Percentiles rank a stretch among this genome's conserved stretches.
Conservation (phyloP, 2,329 filamentous ascomycete species). For the Hansfordia pulvinata region DNA sequence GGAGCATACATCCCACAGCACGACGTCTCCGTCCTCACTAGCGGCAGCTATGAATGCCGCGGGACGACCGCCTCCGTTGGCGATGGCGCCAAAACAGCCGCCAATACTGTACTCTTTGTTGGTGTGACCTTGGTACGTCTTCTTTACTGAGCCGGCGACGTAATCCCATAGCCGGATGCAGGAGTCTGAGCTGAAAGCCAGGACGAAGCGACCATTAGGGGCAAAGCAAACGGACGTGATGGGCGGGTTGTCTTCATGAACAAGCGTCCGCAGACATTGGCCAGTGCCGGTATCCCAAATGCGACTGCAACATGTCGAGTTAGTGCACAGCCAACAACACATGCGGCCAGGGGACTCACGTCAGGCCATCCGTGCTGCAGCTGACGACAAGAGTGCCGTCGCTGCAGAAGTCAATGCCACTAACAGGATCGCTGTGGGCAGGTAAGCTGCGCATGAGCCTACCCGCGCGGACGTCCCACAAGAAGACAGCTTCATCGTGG, state of each 20-base stretch:
- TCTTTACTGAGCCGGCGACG: slow-evolving; percentile 77
- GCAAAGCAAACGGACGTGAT: slow-evolving; percentile 85
- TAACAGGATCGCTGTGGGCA: slow-evolving; percentile 89
- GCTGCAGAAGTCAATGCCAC: slow-evolving; percentile 81
- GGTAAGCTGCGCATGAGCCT: slow-evolving; percentile 81
- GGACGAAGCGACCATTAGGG: slow-evolving; percentile 84
- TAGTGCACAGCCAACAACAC: background rate
- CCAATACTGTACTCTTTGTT: slow-evolving; percentile 79
- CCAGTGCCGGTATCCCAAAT: slow-evolving; percentile 95
- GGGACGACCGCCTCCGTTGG: too few species aligned
- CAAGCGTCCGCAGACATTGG: slow-evolving; percentile 85
- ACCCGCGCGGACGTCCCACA: slow-evolving; percentile 90
- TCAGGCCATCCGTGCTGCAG: slow-evolving; percentile 82
- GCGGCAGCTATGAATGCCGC: slow-evolving; percentile 60
- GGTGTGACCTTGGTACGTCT: slow-evolving; percentile 89
- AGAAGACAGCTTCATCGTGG: slow-evolving; percentile 92
- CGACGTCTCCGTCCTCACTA: slow-evolving; percentile 73
- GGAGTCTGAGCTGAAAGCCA: slow-evolving; percentile 84
- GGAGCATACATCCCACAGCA: slow-evolving; percentile 81
- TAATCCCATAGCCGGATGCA: slow-evolving; percentile 93
- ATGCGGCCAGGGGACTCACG: slow-evolving; percentile 33
- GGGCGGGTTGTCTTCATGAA: slow-evolving; percentile 90
- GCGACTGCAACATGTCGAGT: slow-evolving; percentile 32
- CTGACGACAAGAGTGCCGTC: slow-evolving; percentile 89
- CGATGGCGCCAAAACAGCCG: slow-evolving; percentile 66